Base-by-base conservation (phyloP, 179 eudicot species). In the Dionaea muscipula region DNA sequence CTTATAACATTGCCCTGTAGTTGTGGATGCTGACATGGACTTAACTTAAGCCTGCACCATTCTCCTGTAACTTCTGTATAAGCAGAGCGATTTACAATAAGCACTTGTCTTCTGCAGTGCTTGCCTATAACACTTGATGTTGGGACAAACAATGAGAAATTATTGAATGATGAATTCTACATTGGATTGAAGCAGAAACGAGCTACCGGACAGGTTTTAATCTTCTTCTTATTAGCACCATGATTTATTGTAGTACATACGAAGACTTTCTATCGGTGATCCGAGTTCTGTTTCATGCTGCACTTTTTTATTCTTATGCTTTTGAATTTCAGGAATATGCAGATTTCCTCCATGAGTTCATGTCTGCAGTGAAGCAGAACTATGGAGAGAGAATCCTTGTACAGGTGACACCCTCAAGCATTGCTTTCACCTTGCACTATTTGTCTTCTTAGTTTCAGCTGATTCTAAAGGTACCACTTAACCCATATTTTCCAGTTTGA, bases 51-150 rank as follows among this genome's bases (percentile, higher is more conserved):
- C n/a, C n/a, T n/a, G n/a, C n/a, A n/a, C n/a, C n/a, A n/a, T n/a
- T n/a, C n/a, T n/a, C n/a, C n/a, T n/a, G n/a, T n/a, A n/a, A n/a
- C n/a, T n/a, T n/a, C n/a, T n/a, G n/a, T n/a, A n/a, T n/a, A n/a
- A n/a, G n/a, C n/a, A n/a, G n/a, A n/a, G n/a, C n/a, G n/a, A n/a
- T n/a, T n/a, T n/a, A n/a, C n/a, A n/a, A n/a, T 2, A 6, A 43
- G 2, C 19, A 43, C 19, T 7, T 2, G 17, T n/a, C 10, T n/a
- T 19, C 10, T 69, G 47, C 72, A 85, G 95, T 85, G 95, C 69
- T 74, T 85, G 75, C 95, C 97, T 39, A 71, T 89, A 62, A 89
- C 94, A 44, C 80, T 89, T 60, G 97, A 89, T 56, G 97, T 89
- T 57, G 97, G 95, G 26, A 89, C 94, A 44, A 89, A 89, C 67